These are phyloP conservation scores for Leishmania major DNA, from an alignment of 208 protist genomes.

Conservation along the genomic window DNA sequence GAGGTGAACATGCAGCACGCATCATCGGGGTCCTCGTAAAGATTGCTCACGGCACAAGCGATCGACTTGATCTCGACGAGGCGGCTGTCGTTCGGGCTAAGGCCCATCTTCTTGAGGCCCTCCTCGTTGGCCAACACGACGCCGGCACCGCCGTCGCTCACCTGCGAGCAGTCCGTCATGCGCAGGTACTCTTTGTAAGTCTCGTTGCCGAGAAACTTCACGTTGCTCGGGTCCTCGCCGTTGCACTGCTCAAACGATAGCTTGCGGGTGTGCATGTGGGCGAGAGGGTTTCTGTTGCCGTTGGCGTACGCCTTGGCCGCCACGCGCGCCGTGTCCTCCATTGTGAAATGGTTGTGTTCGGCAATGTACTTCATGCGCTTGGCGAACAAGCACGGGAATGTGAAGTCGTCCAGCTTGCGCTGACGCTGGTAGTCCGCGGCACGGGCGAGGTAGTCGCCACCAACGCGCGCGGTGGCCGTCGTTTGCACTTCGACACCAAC, in stretches of 20 bases:
- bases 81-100: slow-evolving; percentile 54
- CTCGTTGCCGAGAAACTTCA: slow-evolving; percentile 85
- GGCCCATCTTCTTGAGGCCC: slow-evolving; percentile 80
- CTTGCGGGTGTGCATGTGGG: slow-evolving; percentile 87
- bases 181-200: slow-evolving; percentile 85
- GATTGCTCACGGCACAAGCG: slow-evolving; percentile 61
- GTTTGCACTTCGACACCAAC: slow-evolving; percentile 92
- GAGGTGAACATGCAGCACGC: slow-evolving; percentile 81
- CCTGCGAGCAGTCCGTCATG: slow-evolving; percentile 89
- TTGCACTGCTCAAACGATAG: slow-evolving; percentile 72
- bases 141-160: slow-evolving; percentile 89
- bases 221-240: slow-evolving; percentile 59
- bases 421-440: slow-evolving; percentile 87
- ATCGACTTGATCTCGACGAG: slow-evolving; percentile 82
- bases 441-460: slow-evolving; percentile 90
- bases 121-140: slow-evolving; percentile 82
- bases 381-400: slow-evolving; percentile 92
- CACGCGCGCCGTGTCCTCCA: slow-evolving; percentile 87
- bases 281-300: slow-evolving; percentile 88
- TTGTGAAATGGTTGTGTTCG: slow-evolving; percentile 75
- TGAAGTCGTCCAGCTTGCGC: slow-evolving; percentile 91
- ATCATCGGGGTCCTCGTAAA: slow-evolving; percentile 77
- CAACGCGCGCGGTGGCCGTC: slow-evolving; percentile 75
- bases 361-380: slow-evolving; percentile 84
- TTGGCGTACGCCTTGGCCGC: slow-evolving; percentile 91